phyloP scores from a whole-genome alignment of 2,329 filamentous ascomycete genomes.

The Trichoderma sp. region DNA sequence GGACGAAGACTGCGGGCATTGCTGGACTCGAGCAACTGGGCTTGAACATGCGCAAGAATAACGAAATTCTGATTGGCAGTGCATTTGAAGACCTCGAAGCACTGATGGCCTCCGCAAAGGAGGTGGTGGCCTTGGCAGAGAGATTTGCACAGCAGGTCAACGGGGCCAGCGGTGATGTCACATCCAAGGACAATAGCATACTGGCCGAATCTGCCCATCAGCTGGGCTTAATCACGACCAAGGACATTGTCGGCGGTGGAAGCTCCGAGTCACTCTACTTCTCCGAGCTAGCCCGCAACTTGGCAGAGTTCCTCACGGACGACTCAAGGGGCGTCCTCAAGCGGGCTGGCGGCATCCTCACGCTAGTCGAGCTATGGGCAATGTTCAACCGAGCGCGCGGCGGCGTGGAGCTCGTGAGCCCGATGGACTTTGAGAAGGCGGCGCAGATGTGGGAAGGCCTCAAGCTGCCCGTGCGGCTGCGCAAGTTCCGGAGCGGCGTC shows the following conservation, averaged over 20 bases:
- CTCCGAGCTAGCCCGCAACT: slow-evolving; percentile 77
- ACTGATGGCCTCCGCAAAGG: slow-evolving; percentile 94
- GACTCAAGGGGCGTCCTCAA: slow-evolving; percentile 75
- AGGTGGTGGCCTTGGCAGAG: slow-evolving; percentile 91
- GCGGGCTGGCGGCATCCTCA: slow-evolving; percentile 83
- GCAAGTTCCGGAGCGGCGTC: slow-evolving; percentile 90
- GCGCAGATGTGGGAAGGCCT: slow-evolving; percentile 84
- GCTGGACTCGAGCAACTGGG: slow-evolving; percentile 87
- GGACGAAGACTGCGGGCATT: slow-evolving; percentile 74
- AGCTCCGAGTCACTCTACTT: slow-evolving; percentile 81
- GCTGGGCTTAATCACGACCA: slow-evolving; percentile 87
- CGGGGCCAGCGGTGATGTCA: slow-evolving; percentile 56
- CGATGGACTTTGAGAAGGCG: slow-evolving; percentile 87
- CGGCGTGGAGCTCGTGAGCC: slow-evolving; percentile 91
- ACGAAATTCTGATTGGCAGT: slow-evolving; percentile 86
- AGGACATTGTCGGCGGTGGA: slow-evolving; percentile 82
- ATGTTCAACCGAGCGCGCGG: slow-evolving; percentile 91
- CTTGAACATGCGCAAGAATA: slow-evolving; percentile 82
- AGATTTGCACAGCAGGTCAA: slow-evolving; percentile 71
- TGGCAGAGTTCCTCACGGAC: slow-evolving; percentile 87
- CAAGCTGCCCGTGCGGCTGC: slow-evolving; percentile 78
- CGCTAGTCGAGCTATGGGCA: slow-evolving; percentile 86
- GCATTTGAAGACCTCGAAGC: slow-evolving; percentile 96
- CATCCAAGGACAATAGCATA: slow-evolving; percentile 68
- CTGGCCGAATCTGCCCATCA: slow-evolving; percentile 76